phyloP scores from a whole-genome alignment of 2,329 filamentous ascomycete genomes.

The Diaporthe batatas region DNA sequence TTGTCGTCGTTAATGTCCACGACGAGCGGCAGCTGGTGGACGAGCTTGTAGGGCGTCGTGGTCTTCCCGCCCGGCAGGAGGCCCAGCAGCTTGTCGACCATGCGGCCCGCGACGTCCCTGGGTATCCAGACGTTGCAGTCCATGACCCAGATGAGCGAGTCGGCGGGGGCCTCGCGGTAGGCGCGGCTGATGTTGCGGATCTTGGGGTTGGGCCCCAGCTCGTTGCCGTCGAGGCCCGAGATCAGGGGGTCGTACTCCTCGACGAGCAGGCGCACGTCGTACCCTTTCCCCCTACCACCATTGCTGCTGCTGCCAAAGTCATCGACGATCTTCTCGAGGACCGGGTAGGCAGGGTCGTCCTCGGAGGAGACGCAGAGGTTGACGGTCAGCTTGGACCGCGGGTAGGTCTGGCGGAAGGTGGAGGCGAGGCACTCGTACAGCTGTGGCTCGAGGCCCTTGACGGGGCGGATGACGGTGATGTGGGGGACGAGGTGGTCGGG shows the following conservation, averaged over 20 bases:
- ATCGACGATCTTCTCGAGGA: constrained; percentile 77
- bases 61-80: constrained; percentile 63
- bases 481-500: constrained; percentile 74
- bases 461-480: constrained; percentile 91
- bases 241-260: constrained; percentile 85
- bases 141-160: constrained; percentile 87
- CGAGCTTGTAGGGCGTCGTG: constrained; percentile 83
- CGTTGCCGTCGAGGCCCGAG: constrained; percentile 63
- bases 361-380: constrained; percentile 84
- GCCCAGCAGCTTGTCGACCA: constrained; percentile 90
- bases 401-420: constrained; percentile 86
- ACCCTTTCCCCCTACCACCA: constrained; percentile 56
- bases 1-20: constrained; percentile 70
- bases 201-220: constrained; percentile 95
- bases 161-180: constrained; percentile 88
- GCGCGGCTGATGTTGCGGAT: constrained; percentile 96
- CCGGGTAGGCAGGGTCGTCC: constrained; percentile 81
- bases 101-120: constrained; percentile 81
- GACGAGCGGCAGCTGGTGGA: constrained; percentile 91
- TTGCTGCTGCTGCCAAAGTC: constrained; percentile 66
- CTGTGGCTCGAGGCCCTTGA: constrained; percentile 90
- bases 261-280: constrained; percentile 80
- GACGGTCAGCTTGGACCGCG: constrained; percentile 79
- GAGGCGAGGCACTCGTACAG: constrained; percentile 94
- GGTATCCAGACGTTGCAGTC: constrained; percentile 98